Evolutionary conservation across 2,329 filamentous ascomycete species (phyloP).

Genomic region (Phyllosticta citribraziliensis): DNA sequence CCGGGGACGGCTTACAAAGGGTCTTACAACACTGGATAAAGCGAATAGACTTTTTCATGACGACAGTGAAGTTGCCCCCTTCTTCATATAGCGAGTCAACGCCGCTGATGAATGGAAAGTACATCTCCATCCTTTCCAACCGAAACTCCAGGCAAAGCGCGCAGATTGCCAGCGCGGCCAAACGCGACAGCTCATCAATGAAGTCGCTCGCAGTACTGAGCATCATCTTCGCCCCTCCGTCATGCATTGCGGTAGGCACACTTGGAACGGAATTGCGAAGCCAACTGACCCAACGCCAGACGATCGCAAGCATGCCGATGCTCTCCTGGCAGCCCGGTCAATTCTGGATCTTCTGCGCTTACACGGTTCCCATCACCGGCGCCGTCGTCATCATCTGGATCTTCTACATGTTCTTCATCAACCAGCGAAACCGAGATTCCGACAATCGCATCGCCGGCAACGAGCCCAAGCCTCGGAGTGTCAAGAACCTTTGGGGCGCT

Average conservation of each 20-base stretch:
- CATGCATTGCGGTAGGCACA: slow-evolving; percentile 27
- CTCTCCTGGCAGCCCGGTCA: neutral
- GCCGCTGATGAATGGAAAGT: neutral
- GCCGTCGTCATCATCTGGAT: neutral
- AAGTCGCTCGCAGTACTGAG: slow-evolving; percentile 31
- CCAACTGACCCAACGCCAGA: neutral
- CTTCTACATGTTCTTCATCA: neutral
- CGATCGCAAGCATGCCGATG: neutral
- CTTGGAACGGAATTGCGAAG: neutral
- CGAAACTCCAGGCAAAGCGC: neutral
- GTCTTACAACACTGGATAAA: neutral
- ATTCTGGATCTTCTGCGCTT: neutral
- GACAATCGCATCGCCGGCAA: no score
- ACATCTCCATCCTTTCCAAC: neutral
- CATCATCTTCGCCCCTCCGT: slow-evolving; percentile 32
- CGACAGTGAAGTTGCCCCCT: neutral
- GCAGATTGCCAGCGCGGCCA: slow-evolving; percentile 14
- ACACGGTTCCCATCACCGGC: neutral
- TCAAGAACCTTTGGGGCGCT: no score
- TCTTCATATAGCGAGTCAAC: neutral
- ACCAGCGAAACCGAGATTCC: neutral
- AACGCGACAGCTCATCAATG: slow-evolving; percentile 28
- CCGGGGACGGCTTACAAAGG: neutral
- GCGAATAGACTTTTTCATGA: neutral
- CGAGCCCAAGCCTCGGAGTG: no score